These are phyloP conservation scores for Mycena metata DNA, from an alignment of 768 basidiomycete genomes.

Conservation along the genomic window DNA sequence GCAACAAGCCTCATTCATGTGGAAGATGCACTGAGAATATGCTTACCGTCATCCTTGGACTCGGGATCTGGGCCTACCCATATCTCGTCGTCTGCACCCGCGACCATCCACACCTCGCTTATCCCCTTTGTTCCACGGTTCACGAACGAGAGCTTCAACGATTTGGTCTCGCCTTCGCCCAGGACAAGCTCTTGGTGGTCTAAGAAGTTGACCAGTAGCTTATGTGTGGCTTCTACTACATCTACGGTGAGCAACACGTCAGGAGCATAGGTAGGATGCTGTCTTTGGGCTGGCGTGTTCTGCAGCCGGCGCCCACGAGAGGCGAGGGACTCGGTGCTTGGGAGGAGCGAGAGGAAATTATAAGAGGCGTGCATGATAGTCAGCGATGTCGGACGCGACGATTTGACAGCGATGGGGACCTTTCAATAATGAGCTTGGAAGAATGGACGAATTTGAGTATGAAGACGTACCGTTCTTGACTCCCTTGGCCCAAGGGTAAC, in stretches of 20 bases:
- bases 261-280: constrained; percentile 77
- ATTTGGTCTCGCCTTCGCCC: constrained; percentile 77
- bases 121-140: constrained; percentile 77
- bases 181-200: constrained; percentile 67
- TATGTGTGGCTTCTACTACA: constrained; percentile 75
- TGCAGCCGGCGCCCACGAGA: constrained; percentile 83
- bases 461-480: constrained; percentile 67
- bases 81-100: constrained; percentile 72
- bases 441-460: background rate
- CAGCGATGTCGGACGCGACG: constrained; percentile 64
- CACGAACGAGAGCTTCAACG: constrained; percentile 67
- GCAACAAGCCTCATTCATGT: constrained; percentile 15
- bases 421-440: constrained; percentile 41
- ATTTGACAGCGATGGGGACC: constrained; percentile 76
- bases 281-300: constrained; percentile 78
- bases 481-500: constrained; percentile 74
- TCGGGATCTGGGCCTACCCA: constrained; percentile 58
- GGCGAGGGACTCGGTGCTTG: constrained; percentile 73
- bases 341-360: constrained; percentile 81
- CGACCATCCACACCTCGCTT: constrained; percentile 78
- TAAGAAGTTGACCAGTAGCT: constrained; percentile 69
- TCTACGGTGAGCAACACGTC: constrained; percentile 72
- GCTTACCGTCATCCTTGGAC: constrained; percentile 40
- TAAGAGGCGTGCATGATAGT: constrained; percentile 71
- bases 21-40: constrained; percentile 7